Base-by-base conservation (phyloP, 2,329 filamentous ascomycete genomes). In the Colletotrichum sp. region DNA sequence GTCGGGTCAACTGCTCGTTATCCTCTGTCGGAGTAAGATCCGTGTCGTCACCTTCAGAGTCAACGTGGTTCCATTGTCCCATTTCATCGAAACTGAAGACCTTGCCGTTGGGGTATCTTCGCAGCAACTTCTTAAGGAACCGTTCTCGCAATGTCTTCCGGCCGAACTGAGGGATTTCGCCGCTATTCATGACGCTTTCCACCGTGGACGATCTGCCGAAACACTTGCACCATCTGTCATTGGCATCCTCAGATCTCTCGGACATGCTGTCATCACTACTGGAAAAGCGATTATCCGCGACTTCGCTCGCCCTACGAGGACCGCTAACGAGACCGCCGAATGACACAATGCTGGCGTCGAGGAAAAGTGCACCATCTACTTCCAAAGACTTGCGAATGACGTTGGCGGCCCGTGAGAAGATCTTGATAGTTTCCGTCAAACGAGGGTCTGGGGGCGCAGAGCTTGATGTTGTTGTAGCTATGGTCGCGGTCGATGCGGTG, bases 61-160 rank as follows among this genome's bases (percentile, higher is more conserved):
- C 83, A 8, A 80, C 81, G 1, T 80, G 79, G 1, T 83, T 81
- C 1, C 86, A 72, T 10, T 82, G 80, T 1, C 87, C 88, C 16
- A 83, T 78, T 5, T 81, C 81, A 16, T 85, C 85, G 52, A 86
- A 87, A 67, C 86, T 87, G 73, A 89, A 90, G 1, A 89, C 83
- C 73, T 86, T 86, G 0, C 89, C 89, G 8, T 83, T 81, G 0
- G 88, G 88, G 72, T 90, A 88, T 4, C 85, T 82, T 7, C 84
- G 84, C 3, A 90, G 80, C 10, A 90, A 82, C 2, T 81, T 82
- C 4, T 82, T 82, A 8, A 90, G 81, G 15, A 88, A 84, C 7
- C 78, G 81, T 64, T 88, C 85, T 0, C 86, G 82, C 2, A 89
- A 72, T 3, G 80, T 78, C 24, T 79, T 75, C 5, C 78, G 71